Percentiles rank a stretch among this genome's conserved stretches.
phyloP scores from a whole-genome alignment of 257 asterid genomes.

The Coffea eugenioides region DNA sequence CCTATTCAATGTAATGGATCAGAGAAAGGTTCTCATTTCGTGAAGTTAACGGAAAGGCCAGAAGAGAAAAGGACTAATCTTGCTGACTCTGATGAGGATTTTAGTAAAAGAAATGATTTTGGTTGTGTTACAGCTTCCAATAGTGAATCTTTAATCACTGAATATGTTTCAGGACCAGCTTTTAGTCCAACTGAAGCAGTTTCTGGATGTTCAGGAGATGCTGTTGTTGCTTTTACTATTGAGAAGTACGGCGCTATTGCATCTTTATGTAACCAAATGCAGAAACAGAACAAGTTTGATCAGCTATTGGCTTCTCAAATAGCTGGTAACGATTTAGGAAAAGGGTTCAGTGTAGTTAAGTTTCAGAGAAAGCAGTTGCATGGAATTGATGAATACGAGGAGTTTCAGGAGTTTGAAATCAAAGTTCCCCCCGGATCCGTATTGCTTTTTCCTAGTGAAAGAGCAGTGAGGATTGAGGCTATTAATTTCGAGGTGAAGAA shows the following conservation, averaged over 20 bases:
- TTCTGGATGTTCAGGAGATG: slow-evolving; percentile 13
- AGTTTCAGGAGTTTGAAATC: slow-evolving; percentile 55
- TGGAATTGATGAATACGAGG: slow-evolving; percentile 32
- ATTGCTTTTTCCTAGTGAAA: slow-evolving; percentile 73
- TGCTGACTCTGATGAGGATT: slow-evolving; percentile 4
- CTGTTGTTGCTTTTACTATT: slow-evolving; percentile 34
- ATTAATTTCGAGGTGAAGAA: slow-evolving; percentile 60
- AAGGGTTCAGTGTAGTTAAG: slow-evolving; percentile 62
- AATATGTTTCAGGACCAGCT: neutral
- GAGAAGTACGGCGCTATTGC: slow-evolving; percentile 48
- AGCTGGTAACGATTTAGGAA: slow-evolving; percentile 29
- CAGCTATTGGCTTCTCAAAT: slow-evolving; percentile 27
- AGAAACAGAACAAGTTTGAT: slow-evolving; percentile 29
- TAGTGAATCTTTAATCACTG: neutral
- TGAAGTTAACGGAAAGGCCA: slow-evolving; percentile 7
- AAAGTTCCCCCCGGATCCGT: slow-evolving; percentile 63
- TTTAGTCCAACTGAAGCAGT: neutral
- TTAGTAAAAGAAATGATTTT: slow-evolving; percentile 9
- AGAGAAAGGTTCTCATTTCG: neutral
- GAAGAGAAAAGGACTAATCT: neutral
- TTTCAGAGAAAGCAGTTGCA: slow-evolving; percentile 31
- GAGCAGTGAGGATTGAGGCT: slow-evolving; percentile 41
- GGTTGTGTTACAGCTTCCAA: slow-evolving; percentile 6
- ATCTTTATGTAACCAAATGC: slow-evolving; percentile 19
- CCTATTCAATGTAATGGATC: neutral